These are phyloP conservation scores for Gnetum montanum DNA, from an alignment of 75 land plant species.

Conservation along the genomic window DNA sequence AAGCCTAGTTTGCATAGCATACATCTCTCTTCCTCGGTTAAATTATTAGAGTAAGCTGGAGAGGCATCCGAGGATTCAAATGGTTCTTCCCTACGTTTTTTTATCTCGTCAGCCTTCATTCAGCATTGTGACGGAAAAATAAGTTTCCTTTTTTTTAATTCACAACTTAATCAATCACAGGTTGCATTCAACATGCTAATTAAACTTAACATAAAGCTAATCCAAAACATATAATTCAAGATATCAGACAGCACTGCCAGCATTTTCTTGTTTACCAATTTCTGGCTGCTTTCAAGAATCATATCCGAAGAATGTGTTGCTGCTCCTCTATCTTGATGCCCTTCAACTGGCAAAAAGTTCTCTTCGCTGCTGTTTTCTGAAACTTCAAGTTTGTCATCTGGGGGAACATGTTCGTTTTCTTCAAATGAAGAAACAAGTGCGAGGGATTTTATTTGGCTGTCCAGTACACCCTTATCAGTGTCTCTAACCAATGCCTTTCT, in stretches of 20 bases:
- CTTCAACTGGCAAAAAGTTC: constrained; percentile 15
- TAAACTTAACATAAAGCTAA: background rate
- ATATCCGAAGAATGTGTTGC: too few relatives aligned
- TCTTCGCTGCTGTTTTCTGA: constrained; percentile 12
- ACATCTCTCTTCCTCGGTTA: constrained; percentile 85
- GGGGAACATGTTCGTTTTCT: background rate
- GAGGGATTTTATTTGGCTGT: background rate
- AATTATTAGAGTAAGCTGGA: constrained; percentile 59
- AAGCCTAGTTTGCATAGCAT: constrained; percentile 89
- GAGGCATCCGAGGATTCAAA: constrained; percentile 20
- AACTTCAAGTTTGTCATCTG: background rate
- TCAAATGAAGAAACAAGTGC: background rate
- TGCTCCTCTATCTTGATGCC: constrained; percentile 11
- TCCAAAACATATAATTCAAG: constrained; percentile 1
- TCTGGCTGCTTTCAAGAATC: too few relatives aligned
- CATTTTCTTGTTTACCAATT: too few relatives aligned
- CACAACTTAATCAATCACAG: constrained; percentile 1
- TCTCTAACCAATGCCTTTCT: constrained; percentile 26
- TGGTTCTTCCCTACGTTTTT: constrained; percentile 39
- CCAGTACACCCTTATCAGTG: constrained; percentile 9
- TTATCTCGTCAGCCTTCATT: constrained; percentile 55
- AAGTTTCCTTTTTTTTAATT: too few relatives aligned
- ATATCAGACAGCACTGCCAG: constrained; percentile 7
- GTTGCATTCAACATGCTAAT: background rate
- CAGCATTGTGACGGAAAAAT: constrained; percentile 24